These are phyloP conservation scores for Diplodia seriata DNA, from an alignment of 2,329 filamentous ascomycete genomes.

Conservation along the genomic window DNA sequence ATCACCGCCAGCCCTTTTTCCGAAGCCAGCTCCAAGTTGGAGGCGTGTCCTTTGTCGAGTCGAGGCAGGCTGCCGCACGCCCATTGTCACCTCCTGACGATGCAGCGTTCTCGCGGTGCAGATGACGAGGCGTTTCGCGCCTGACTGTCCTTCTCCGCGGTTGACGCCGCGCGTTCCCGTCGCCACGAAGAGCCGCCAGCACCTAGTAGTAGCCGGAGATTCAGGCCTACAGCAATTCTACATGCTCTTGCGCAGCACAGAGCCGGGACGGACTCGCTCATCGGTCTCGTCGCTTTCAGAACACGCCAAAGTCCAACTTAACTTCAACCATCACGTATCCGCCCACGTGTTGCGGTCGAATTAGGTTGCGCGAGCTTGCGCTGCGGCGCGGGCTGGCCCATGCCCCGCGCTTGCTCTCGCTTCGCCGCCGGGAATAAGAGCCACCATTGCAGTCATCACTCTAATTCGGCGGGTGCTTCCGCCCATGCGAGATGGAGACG, in stretches of 20 bases:
- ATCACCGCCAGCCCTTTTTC: neutral
- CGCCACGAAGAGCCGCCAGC: neutral
- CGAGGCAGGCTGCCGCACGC: neutral
- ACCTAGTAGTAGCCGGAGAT: neutral
- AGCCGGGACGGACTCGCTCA: neutral
- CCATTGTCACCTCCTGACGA: neutral
- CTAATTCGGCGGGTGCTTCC: constrained; percentile 18
- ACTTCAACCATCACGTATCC: neutral
- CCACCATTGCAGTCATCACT: constrained; percentile 10
- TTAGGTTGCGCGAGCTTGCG: neutral
- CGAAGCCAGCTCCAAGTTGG: neutral
- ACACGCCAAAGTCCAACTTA: constrained; percentile 10
- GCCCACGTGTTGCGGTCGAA: neutral
- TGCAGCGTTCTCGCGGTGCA: constrained; percentile 5
- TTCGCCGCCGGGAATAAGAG: constrained; percentile 23
- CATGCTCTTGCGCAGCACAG: constrained; percentile 1
- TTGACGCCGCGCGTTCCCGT: neutral
- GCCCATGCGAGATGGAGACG: constrained; percentile 6
- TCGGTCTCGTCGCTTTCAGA: neutral
- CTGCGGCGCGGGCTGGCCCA: neutral
- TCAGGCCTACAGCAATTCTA: neutral
- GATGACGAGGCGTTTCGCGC: neutral
- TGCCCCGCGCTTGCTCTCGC: constrained; percentile 1
- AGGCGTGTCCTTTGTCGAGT: neutral
- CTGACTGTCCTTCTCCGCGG: no score